phyloP scores from a whole-genome alignment of 1,284 basidiomycete species.

The Omphalotus olearius region DNA sequence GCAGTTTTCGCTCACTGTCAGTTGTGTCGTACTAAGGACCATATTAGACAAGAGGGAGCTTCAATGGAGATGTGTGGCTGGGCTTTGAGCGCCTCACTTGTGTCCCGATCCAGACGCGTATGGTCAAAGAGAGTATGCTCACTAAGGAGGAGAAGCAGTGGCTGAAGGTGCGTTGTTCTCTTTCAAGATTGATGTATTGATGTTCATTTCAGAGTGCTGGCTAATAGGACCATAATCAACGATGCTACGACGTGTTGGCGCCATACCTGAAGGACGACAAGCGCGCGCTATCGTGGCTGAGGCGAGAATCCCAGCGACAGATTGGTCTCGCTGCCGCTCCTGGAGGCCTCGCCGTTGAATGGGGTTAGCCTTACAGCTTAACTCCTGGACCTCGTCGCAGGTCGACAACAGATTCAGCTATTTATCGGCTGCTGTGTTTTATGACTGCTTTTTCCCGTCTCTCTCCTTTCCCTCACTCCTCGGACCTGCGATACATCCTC shows the following conservation, averaged over 20 bases:
- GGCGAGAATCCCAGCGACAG: constrained; percentile 66
- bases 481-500: too few species aligned
- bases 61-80: constrained; percentile 74
- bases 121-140: constrained; percentile 84
- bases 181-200: constrained; percentile 6
- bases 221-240: constrained; percentile 77
- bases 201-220: constrained; percentile 1
- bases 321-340: constrained; percentile 63
- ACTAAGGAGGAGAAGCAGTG: constrained; percentile 84
- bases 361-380: constrained; percentile 63
- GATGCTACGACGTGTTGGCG: constrained; percentile 66
- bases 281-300: constrained; percentile 78
- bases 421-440: too few species aligned
- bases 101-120: constrained; percentile 90
- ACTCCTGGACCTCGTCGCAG: neutral
- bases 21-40: neutral
- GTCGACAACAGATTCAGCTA: too few species aligned
- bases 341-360: constrained; percentile 69
- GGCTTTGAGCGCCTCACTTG: constrained; percentile 87
- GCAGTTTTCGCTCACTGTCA: constrained; percentile 8
- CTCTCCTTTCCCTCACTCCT: too few species aligned
- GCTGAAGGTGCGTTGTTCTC: constrained; percentile 63
- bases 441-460: too few species aligned
- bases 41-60: constrained; percentile 62
- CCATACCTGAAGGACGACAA: constrained; percentile 77